These are phyloP conservation scores for Talaromyces sp. DNA, from an alignment of 2,329 filamentous ascomycete genomes.

Conservation along the genomic window DNA sequence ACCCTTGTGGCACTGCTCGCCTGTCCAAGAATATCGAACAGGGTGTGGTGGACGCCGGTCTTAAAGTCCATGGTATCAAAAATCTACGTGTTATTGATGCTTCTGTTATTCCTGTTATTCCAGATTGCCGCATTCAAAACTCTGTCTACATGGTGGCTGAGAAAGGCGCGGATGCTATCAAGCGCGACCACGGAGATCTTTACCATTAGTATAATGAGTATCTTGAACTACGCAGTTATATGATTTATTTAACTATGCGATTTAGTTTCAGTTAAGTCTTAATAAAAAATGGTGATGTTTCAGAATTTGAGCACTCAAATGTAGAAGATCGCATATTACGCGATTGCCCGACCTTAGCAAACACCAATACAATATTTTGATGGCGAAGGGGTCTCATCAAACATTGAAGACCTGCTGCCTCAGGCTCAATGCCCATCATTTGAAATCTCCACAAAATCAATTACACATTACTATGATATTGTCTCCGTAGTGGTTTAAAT, in stretches of 20 bases:
- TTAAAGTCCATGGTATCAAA: slow-evolving; percentile 51
- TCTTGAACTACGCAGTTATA: background rate
- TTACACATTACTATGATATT: background rate
- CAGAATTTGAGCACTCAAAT: background rate
- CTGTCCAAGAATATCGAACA: slow-evolving; percentile 39
- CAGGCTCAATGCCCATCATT: background rate
- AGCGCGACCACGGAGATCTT: background rate
- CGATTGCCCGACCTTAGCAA: background rate
- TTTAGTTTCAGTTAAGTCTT: background rate
- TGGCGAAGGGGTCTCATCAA: background rate
- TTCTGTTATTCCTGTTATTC: slow-evolving; percentile 51
- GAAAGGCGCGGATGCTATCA: slow-evolving; percentile 23
- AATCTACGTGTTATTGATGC: slow-evolving; percentile 53
- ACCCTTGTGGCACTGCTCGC: slow-evolving; percentile 53
- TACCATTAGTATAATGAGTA: background rate
- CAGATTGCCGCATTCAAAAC: slow-evolving; percentile 55
- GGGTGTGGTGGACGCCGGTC: slow-evolving; percentile 39
- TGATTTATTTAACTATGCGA: background rate
- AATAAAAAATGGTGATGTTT: background rate
- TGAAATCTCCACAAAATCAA: background rate
- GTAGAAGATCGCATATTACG: background rate
- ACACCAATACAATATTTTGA: background rate
- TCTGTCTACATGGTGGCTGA: slow-evolving; percentile 58
- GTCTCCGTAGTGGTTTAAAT: background rate
- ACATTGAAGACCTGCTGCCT: background rate